Evolutionary conservation across 352 stramenopile genomes (phyloP), one percentile per base, ranked within the genome.

Genomic region (Elongisporangium undulatum): DNA sequence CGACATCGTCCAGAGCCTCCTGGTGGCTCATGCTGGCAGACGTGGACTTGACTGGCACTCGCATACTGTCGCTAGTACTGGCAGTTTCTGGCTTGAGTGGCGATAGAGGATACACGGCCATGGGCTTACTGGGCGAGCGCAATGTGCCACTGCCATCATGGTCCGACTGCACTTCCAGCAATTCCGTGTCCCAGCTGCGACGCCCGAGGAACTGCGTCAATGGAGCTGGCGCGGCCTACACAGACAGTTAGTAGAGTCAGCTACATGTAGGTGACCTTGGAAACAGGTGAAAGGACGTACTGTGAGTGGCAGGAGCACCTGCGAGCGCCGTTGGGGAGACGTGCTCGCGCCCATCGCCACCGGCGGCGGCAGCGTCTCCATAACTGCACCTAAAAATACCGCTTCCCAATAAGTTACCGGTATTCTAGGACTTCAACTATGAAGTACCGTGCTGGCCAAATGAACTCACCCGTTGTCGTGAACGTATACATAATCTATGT

Each of bases 111-210:
- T 56, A 8, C 1, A 39, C 58, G 26, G 34, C 23, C 24, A 20
- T 56, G 2, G 29, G 10, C 38, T 59, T 39, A 2, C 39, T 19
- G 15, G 59, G 59, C 12, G 23, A 38, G 15, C 39, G 51, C 50
- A 66, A 17, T 5, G 53, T 45, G 21, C 49, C 53, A n/a, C 49
- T 48, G 5, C 34, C 4, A 10, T 51, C 4, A 10, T 51, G 55
- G n/a, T 34, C 16, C 8, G 20, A 19, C 24, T 56, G 38, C 8
- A 54, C 55, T 12, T 88, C 74, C n/a, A 88, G 51, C 34, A 88
- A 52, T n/a, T 59, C 63, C 50, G 63, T 73, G 19, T 88, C 69
- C 78, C 78, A 88, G 59, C 78, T 86, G 60, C 85, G 75, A 8
- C 78, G 74, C 3, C 67, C 78, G 0, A 85, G 66, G 39, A 74